These are phyloP conservation scores for Crassisporium funariophilum DNA, from an alignment of 768 basidiomycete genomes.

Conservation along the genomic window DNA sequence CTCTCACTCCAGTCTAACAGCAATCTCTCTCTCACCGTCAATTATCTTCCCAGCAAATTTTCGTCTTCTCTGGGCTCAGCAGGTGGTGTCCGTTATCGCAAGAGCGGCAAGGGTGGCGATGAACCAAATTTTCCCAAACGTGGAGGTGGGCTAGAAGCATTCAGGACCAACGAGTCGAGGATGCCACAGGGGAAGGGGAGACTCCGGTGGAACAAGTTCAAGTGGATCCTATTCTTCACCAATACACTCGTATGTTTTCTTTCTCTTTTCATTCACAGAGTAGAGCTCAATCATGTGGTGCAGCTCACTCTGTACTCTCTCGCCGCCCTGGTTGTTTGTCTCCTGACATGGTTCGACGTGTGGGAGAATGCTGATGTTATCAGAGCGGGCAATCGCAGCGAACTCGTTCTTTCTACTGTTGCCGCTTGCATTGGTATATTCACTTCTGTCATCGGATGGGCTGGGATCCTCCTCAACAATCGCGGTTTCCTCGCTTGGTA, in stretches of 20 bases:
- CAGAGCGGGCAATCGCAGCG: slow-evolving; percentile 64
- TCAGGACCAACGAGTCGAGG: slow-evolving; percentile 49
- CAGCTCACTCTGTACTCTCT: slow-evolving; percentile 62
- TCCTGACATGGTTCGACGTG: slow-evolving; percentile 80
- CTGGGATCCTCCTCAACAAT: slow-evolving; percentile 85
- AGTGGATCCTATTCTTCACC: slow-evolving; percentile 73
- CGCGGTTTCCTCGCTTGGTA: slow-evolving; percentile 81
- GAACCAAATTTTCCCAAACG: slow-evolving; percentile 51
- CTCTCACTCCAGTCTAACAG: slow-evolving; percentile 33
- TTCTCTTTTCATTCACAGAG: neutral
- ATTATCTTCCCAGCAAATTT: slow-evolving; percentile 78
- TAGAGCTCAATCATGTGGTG: neutral
- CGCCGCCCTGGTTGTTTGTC: slow-evolving; percentile 58
- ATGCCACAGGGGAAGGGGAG: slow-evolving; percentile 45
- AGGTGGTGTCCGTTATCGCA: slow-evolving; percentile 36
- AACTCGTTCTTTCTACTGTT: slow-evolving; percentile 70
- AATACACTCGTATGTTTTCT: slow-evolving; percentile 48
- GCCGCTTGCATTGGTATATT: slow-evolving; percentile 62
- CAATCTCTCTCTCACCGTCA: slow-evolving; percentile 61
- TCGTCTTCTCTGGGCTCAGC: slow-evolving; percentile 50
- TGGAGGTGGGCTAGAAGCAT: slow-evolving; percentile 73
- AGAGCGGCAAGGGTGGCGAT: slow-evolving; percentile 29
- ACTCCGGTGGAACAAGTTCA: slow-evolving; percentile 82
- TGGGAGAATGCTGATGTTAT: slow-evolving; percentile 69
- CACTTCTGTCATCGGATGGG: slow-evolving; percentile 75